Conservation (phyloP, 2,329 filamentous ascomycete genomes). For the Helotiales sp. region DNA sequence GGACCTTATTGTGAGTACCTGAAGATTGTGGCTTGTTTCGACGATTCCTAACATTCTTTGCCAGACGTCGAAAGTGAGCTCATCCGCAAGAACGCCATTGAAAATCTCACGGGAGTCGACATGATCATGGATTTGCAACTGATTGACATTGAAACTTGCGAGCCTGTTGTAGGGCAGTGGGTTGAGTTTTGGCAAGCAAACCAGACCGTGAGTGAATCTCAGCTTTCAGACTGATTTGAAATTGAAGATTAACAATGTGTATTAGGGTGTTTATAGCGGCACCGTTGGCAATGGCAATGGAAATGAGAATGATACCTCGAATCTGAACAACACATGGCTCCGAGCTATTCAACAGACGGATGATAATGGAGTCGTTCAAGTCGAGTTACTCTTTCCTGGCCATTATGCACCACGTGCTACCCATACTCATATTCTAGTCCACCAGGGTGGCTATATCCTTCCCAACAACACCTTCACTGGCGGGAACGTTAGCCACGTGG, state of each 20-base stretch:
- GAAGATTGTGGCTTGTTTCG: constrained; percentile 29
- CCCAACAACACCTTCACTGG: constrained; percentile 50
- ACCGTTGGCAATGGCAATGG: constrained; percentile 45
- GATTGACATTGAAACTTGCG: constrained; percentile 33
- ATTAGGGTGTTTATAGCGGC: constrained; percentile 53
- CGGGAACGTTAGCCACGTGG: constrained; percentile 46
- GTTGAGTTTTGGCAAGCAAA: constrained; percentile 50
- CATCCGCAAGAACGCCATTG: constrained; percentile 47
- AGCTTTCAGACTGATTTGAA: too few species aligned
- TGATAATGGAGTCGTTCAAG: constrained; percentile 42
- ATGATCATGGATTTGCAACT: constrained; percentile 52
- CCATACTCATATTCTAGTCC: constrained; percentile 50
- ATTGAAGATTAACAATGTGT: too few species aligned
- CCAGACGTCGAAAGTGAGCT: constrained; percentile 48
- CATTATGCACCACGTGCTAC: constrained; percentile 45
- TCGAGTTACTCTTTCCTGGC: constrained; percentile 43
- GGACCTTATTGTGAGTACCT: constrained; percentile 39
- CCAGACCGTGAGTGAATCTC: too few species aligned
- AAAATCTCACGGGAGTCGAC: constrained; percentile 47
- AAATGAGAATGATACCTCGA: constrained; percentile 46
- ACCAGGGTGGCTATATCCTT: constrained; percentile 35
- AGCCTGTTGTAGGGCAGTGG: constrained; percentile 36
- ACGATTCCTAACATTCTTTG: neutral
- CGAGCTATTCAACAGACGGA: constrained; percentile 43
- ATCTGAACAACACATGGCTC: constrained; percentile 43